A percentile compares a stretch with the other conserved stretches of the same genome.
Evolutionary conservation across 139 green algal genomes (phyloP).

Genomic region (Desmodesmus armatus): DNA sequence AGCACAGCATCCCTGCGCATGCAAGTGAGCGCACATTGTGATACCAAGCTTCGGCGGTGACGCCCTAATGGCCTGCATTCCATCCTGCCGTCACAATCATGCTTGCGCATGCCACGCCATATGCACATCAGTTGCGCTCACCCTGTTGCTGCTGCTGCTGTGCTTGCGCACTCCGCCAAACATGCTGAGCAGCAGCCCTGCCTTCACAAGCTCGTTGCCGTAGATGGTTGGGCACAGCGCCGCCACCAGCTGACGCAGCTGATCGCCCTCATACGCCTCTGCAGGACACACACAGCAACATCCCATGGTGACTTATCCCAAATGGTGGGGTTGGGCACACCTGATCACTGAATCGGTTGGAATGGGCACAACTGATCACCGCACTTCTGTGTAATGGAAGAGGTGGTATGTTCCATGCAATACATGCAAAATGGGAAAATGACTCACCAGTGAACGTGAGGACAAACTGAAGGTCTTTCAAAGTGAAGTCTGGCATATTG

Average conservation of each 20-base stretch:
- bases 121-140: neutral
- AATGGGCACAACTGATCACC: too few species aligned
- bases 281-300: too few species aligned
- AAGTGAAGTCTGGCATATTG: slow-evolving; percentile 66
- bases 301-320: too few species aligned
- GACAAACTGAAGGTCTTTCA: slow-evolving; percentile 89
- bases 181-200: slow-evolving; percentile 88
- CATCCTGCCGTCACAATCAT: too few species aligned
- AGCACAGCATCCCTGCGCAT: neutral
- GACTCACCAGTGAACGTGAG: slow-evolving; percentile 75
- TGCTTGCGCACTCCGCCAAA: slow-evolving; percentile 90
- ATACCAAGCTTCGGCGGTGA: too few species aligned
- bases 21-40: too few species aligned
- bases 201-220: slow-evolving; percentile 93
- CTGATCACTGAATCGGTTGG: too few species aligned
- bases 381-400: too few species aligned
- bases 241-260: slow-evolving; percentile 84
- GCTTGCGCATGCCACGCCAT: too few species aligned
- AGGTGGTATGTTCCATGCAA: neutral
- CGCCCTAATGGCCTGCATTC: neutral
- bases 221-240: slow-evolving; percentile 92
- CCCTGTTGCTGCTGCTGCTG: slow-evolving; percentile 43
- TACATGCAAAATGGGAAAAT: neutral
- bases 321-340: too few species aligned
- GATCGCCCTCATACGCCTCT: slow-evolving; percentile 72